A percentile compares a stretch with the other conserved stretches of the same genome.
These are phyloP conservation scores for Psilocybe sp. DNA, from an alignment of 768 basidiomycete species.

Conservation along the genomic window DNA sequence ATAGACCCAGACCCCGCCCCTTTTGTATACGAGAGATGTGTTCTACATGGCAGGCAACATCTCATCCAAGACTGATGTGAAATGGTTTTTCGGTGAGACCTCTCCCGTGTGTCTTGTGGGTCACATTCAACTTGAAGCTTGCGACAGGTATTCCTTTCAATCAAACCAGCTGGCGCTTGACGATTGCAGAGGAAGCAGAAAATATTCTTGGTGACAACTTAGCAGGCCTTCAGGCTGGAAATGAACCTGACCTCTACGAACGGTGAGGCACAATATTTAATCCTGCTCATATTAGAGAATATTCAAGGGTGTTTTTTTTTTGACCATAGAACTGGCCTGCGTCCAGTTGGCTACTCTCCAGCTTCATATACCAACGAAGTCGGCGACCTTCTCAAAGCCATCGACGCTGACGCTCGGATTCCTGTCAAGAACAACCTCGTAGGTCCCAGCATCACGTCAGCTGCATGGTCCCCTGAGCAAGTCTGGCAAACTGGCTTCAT, in stretches of 20 bases:
- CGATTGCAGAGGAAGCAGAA: conserved; percentile 60
- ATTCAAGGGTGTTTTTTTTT: too few relatives aligned
- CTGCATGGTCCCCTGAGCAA: conserved; percentile 49
- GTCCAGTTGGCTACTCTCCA: conserved; percentile 31
- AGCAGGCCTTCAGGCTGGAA: conserved; percentile 69
- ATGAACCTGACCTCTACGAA: conserved; percentile 60
- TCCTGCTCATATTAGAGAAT: too few relatives aligned
- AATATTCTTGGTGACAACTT: conserved; percentile 66
- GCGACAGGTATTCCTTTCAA: conserved; percentile 54
- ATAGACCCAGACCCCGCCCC: conserved; percentile 62
- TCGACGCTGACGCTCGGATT: conserved; percentile 36
- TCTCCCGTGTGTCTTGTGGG: too few relatives aligned
- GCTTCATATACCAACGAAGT: conserved; percentile 55
- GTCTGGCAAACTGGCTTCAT: conserved; percentile 58
- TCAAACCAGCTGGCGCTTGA: conserved; percentile 54
- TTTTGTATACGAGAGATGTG: conserved; percentile 62
- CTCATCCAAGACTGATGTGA: conserved; percentile 53
- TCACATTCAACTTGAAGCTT: too few relatives aligned
- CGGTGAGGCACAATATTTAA: conserved; percentile 19
- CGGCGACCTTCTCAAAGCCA: conserved; percentile 40
- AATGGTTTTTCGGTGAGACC: conserved; percentile 57
- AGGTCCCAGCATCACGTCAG: conserved; percentile 50
- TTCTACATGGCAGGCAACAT: conserved; percentile 67
- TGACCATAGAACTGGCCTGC: too few relatives aligned
- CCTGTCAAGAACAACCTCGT: conserved; percentile 46